Conservation (phyloP, 352 stramenopile species). For the Phytophthora palmivora region DNA sequence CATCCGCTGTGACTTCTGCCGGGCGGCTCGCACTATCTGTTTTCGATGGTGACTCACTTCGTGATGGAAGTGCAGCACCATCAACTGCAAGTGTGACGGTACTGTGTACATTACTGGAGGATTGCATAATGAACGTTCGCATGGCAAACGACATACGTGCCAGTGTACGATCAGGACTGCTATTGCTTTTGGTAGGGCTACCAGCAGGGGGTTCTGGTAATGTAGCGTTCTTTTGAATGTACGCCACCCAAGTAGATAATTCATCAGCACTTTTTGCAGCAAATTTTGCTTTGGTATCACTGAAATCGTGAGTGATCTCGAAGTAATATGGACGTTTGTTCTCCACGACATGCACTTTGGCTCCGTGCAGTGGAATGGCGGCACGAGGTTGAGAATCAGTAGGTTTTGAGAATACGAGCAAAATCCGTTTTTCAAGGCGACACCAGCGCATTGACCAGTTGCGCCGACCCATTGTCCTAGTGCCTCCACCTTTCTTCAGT, state of each 20-base stretch:
- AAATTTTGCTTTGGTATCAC: slow-evolving; percentile 80
- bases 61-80: slow-evolving; percentile 4
- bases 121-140: slow-evolving; percentile 78
- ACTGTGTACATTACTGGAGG: slow-evolving; percentile 31
- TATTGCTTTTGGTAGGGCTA: slow-evolving; percentile 46
- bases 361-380: slow-evolving; percentile 69
- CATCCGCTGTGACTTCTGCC: slow-evolving; percentile 26
- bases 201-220: slow-evolving; percentile 57
- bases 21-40: slow-evolving; percentile 22
- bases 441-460: slow-evolving; percentile 86
- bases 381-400: slow-evolving; percentile 62
- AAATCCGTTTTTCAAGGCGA: slow-evolving; percentile 74
- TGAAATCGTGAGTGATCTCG: slow-evolving; percentile 77
- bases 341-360: slow-evolving; percentile 65
- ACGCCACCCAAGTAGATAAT: slow-evolving; percentile 62
- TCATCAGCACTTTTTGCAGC: slow-evolving; percentile 71
- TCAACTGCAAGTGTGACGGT: slow-evolving; percentile 16
- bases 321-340: slow-evolving; percentile 86
- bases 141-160: slow-evolving; percentile 81
- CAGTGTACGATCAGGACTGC: slow-evolving; percentile 51
- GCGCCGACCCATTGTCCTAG: slow-evolving; percentile 71
- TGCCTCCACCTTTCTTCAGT: slow-evolving; percentile 85
- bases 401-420: slow-evolving; percentile 70
- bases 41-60: slow-evolving; percentile 20
- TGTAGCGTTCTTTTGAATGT: slow-evolving; percentile 54